These are phyloP conservation scores for Aspergillus awamori DNA, from an alignment of 2,329 filamentous ascomycete genomes.

Conservation along the genomic window DNA sequence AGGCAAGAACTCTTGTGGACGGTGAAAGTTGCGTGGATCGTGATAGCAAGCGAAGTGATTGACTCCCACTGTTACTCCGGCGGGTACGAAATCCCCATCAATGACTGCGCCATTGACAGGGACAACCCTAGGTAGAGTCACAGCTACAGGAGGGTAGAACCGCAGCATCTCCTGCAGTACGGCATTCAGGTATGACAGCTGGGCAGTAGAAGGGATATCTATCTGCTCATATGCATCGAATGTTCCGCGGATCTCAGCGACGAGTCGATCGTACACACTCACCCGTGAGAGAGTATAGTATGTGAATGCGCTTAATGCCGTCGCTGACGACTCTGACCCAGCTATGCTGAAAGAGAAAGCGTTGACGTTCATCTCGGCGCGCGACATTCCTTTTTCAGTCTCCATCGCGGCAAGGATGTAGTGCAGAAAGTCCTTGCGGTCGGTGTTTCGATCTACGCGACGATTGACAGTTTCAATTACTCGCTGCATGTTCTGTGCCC, in stretches of 20 bases:
- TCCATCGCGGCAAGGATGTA: slow-evolving; percentile 5
- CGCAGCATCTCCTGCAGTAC: slow-evolving; percentile 31
- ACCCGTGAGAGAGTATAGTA: slow-evolving; percentile 30
- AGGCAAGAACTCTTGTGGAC: neutral
- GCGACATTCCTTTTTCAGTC: neutral
- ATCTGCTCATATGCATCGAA: slow-evolving; percentile 18
- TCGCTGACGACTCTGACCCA: neutral
- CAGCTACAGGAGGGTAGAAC: slow-evolving; percentile 32
- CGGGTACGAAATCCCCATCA: neutral
- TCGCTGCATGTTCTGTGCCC: slow-evolving; percentile 7
- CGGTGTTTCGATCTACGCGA: neutral
- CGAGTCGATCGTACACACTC: slow-evolving; percentile 23
- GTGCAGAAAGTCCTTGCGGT: slow-evolving; percentile 11
- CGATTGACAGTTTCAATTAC: neutral
- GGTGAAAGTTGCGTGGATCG: slow-evolving; percentile 16
- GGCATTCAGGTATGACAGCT: slow-evolving; percentile 30
- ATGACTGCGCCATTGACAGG: slow-evolving; percentile 17
- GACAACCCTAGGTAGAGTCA: slow-evolving; percentile 35
- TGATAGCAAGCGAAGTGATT: slow-evolving; percentile 30
- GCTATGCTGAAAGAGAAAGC: slow-evolving; percentile 1
- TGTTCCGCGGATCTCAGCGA: slow-evolving; percentile 27
- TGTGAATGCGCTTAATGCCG: slow-evolving; percentile 20
- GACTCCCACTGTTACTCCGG: neutral
- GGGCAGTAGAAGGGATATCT: slow-evolving; percentile 16
- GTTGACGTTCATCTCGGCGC: neutral